Evolutionary conservation across 257 asterid species (phyloP), one percentile per base, ranked within the genome.

Genomic region (Solanum ossicruentum): DNA sequence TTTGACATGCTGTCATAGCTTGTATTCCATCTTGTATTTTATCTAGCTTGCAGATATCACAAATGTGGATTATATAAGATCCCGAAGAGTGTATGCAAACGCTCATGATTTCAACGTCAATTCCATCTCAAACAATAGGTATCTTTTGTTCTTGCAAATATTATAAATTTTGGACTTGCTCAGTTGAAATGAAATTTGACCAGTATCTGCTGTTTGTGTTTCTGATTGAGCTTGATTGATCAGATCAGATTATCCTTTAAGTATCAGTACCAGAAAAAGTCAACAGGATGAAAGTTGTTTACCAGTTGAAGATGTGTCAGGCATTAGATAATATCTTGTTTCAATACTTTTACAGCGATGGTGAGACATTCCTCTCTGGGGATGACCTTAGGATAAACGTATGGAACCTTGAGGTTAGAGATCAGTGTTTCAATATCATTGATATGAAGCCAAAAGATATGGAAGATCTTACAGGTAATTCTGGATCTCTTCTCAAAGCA

Each of bases 101-200:
- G 98, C 98, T 5, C 98, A 94, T 86, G 98, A 94, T 87, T 94
- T 93, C 90, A 97, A 94, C 84, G 93, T 94, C 87, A 94, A 94
- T 89, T 94, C 98, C 80, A 94, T 94, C 89, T 94, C 98, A 83
- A 94, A 86, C 88, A 94, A 94, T 90, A 94, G 98, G 98, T 94
- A 51, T 77, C 47, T 26, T 51, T 4, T 26, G 82, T 26, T 26
- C 45, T 52, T 77, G 23, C 21, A 52, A 51, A 51, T 77, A 26
- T 77, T 51, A 26, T 77, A 43, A 77, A 52, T 16, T 26, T 49
- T 18, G 52, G 26, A 39, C 78, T 39, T 36, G 26, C 78, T 69
- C 52, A 69, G 51, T 69, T 36, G 82, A 51, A 77, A 77, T 10
- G 26, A 77, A 77, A 77, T 26, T 51, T 77, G 61, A 51, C 81